These are phyloP conservation scores for Coriaria nepalensis DNA, from an alignment of 306 rosid genomes.

Conservation along the genomic window DNA sequence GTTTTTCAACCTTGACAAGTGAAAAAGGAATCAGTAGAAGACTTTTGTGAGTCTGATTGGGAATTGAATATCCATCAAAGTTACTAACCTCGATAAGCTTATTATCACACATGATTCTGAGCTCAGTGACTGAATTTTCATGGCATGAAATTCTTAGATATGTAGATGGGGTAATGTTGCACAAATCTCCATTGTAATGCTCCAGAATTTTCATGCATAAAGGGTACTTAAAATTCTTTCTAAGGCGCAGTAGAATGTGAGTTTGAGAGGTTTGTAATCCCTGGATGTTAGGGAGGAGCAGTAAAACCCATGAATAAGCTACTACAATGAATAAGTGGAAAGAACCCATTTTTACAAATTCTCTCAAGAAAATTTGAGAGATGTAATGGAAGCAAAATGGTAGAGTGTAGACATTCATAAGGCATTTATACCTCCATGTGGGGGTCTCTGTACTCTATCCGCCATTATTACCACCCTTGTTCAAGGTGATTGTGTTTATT, in stretches of 20 bases:
- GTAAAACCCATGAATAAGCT: constrained; percentile 31
- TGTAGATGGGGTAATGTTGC: constrained; percentile 36
- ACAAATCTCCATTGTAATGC: constrained; percentile 37
- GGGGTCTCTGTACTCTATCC: no score
- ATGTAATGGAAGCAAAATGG: no score
- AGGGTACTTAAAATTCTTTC: constrained; percentile 63
- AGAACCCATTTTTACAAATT: constrained; percentile 24
- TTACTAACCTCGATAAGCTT: constrained; percentile 23
- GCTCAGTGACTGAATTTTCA: constrained; percentile 47
- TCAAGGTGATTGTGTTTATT: no score
- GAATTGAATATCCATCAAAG: constrained; percentile 55
- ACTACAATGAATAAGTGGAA: constrained; percentile 14
- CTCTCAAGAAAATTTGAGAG: no score
- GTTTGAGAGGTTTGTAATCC: constrained; percentile 45
- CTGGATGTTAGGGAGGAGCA: constrained; percentile 29
- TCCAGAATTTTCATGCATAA: constrained; percentile 34
- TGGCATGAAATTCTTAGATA: constrained; percentile 45
- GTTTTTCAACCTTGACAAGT: constrained; percentile 59
- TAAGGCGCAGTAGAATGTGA: constrained; percentile 44
- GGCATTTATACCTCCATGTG: no score
- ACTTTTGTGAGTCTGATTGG: constrained; percentile 44
- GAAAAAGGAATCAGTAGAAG: constrained; percentile 57
- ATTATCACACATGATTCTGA: constrained; percentile 56
- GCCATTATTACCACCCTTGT: no score
- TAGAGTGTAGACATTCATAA: no score